Evolutionary conservation across 805 yeast genomes (phyloP).

Genomic region (Kregervanrija fluxuum): DNA sequence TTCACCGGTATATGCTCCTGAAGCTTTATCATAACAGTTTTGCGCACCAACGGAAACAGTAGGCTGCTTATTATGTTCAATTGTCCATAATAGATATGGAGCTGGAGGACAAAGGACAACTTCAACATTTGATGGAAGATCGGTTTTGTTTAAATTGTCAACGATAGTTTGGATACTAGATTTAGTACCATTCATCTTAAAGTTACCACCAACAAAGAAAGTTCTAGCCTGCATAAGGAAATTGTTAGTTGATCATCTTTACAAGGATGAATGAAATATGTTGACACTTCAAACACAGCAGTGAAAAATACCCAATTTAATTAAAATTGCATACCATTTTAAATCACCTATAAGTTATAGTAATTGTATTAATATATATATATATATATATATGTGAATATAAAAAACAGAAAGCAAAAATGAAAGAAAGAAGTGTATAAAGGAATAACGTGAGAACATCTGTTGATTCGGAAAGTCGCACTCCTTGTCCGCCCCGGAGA

Average conservation of each 20-base stretch:
- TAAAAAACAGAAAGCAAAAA: too few relatives aligned
- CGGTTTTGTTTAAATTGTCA: constrained; percentile 72
- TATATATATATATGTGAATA: too few relatives aligned
- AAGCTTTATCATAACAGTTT: constrained; percentile 77
- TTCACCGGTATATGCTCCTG: constrained; percentile 99
- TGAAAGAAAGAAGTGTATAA: too few relatives aligned
- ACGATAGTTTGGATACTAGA: constrained; percentile 78
- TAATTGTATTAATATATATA: too few relatives aligned
- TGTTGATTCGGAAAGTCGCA: too few relatives aligned
- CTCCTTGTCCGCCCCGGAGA: too few relatives aligned
- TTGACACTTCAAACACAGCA: too few relatives aligned
- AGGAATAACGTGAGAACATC: too few relatives aligned
- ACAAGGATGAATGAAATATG: too few relatives aligned
- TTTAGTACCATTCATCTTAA: constrained; percentile 96
- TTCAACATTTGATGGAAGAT: constrained; percentile 71
- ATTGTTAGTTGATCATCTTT: not conserved
- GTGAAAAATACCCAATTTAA: too few relatives aligned
- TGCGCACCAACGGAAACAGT: constrained; percentile 85
- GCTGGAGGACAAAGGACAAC: constrained; percentile 97
- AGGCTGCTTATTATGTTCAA: constrained; percentile 55
- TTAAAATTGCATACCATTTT: too few relatives aligned
- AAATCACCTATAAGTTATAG: too few relatives aligned
- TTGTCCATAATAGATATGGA: constrained; percentile 78
- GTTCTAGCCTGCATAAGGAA: constrained; percentile 23
- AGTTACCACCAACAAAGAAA: constrained; percentile 98